A percentile compares a stretch with the other conserved stretches of the same genome.
Conservation (phyloP, 495 filamentous ascomycete genomes). For the Aspergillus homomorphus region DNA sequence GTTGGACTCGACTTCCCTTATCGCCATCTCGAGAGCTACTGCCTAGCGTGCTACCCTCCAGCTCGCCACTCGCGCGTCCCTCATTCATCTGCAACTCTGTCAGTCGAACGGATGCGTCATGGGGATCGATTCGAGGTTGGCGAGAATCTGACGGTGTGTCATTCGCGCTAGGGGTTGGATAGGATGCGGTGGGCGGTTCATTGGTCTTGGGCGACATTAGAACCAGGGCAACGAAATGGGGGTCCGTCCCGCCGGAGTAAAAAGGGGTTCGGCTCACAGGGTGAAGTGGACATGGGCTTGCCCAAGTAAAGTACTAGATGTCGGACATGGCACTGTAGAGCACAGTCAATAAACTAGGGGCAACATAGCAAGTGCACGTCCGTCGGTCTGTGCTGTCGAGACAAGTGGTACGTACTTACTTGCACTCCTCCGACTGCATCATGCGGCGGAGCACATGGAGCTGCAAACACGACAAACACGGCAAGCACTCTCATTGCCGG, state of each 20-base stretch:
- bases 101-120: constrained; percentile 21
- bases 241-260: constrained; percentile 23
- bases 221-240: constrained; percentile 19
- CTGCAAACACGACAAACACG: constrained; percentile 28
- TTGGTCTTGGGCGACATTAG: constrained; percentile 27
- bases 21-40: constrained; percentile 41
- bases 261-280: constrained; percentile 22
- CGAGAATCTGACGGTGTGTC: constrained; percentile 9
- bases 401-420: neutral
- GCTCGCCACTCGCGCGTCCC: constrained; percentile 33
- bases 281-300: constrained; percentile 23
- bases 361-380: neutral
- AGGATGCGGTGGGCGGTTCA: constrained; percentile 14
- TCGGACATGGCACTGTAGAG: constrained; percentile 2
- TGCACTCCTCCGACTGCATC: neutral
- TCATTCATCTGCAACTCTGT: constrained; percentile 29
- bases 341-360: neutral
- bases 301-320: neutral
- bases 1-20: constrained; percentile 24
- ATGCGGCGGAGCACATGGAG: constrained; percentile 10
- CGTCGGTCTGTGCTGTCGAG: constrained; percentile 8
- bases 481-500: neutral
- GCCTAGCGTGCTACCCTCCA: constrained; percentile 42
- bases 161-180: constrained; percentile 20
- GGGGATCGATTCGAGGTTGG: constrained; percentile 11